Evolutionary conservation across 768 basidiomycete genomes (phyloP), one percentile per base, ranked within the genome.

Genomic region (Dioszegia aurantiaca): DNA sequence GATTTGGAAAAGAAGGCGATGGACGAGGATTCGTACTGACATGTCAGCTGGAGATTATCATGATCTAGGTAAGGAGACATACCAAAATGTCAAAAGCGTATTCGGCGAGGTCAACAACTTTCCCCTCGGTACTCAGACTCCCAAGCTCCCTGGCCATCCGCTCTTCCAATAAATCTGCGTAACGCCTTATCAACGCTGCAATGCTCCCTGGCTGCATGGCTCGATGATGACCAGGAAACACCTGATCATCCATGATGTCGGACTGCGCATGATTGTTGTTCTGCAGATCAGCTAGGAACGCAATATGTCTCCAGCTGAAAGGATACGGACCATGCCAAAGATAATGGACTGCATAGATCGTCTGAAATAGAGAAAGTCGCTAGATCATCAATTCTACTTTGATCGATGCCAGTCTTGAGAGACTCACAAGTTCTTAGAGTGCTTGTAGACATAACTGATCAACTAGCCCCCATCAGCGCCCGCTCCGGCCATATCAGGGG

Each of bases 21-120:
- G 36, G 61, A 26, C 1, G 66, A 68, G 14, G 63, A 60, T 26
- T 58, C 61, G 56, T 64, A 68, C 66, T 68, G 55, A 40, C 21
- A 9, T 2, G n/a, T 54, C 30, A 54, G 42, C 46, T 9, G 31
- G 16, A 21, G 28, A 11, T 26, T 27, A 19, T 3, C 3, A 23
- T 39, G 21, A 17, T 26, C 14, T 3, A 52, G 6, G 5, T 1
- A 40, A 41, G 21, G 12, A 26, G 43, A 60, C 66, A 27, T 49
- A 68, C 66, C 10, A 68, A 46, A 19, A 62, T 52, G 16, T 64
- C 60, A 46, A 55, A 68, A 3, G 61, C 31, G 4, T 12, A 26
- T 1, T 61, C 47, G 4, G 31, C 39, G 1, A 68, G 36, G 19
- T 68, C 63, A 6, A 68, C 58, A 40, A 52, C 52, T 17, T 36